A percentile compares a stretch with the other conserved stretches of the same genome.
phyloP scores from a whole-genome alignment of 371 early-diverging fungal genomes.

The Mortierella sp. region DNA sequence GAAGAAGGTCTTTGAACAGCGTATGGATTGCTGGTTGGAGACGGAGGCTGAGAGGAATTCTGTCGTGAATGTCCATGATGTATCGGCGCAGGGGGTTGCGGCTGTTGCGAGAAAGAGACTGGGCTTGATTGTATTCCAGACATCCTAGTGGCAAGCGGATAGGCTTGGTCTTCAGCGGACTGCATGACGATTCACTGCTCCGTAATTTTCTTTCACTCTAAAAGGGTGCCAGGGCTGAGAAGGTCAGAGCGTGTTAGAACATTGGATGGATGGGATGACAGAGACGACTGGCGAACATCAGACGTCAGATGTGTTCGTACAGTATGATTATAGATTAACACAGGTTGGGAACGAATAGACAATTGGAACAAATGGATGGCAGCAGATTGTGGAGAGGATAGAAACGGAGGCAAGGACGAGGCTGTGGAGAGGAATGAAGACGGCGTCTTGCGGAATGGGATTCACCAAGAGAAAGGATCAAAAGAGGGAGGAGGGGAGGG shows the following conservation, averaged over 20 bases:
- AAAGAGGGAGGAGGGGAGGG: neutral
- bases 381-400: too few relatives aligned
- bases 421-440: neutral
- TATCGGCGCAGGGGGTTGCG: slow-evolving; percentile 1
- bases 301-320: too few relatives aligned
- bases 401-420: too few relatives aligned
- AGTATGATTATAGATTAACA: too few relatives aligned
- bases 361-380: too few relatives aligned
- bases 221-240: neutral
- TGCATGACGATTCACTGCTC: slow-evolving; percentile 12
- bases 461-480: neutral
- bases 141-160: slow-evolving; percentile 14
- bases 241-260: too few relatives aligned
- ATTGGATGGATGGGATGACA: too few relatives aligned
- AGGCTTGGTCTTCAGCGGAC: slow-evolving; percentile 17
- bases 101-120: neutral
- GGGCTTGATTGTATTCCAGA: slow-evolving; percentile 1
- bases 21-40: slow-evolving; percentile 13
- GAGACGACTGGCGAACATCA: too few relatives aligned
- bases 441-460: neutral
- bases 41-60: neutral
- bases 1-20: slow-evolving; percentile 15
- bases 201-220: too few relatives aligned
- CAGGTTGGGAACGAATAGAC: too few relatives aligned
- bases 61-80: neutral